Percentiles rank a stretch among this genome's conserved stretches.
These are phyloP conservation scores for Cladosporium phlei DNA, from an alignment of 2,329 filamentous ascomycete species.

Conservation along the genomic window DNA sequence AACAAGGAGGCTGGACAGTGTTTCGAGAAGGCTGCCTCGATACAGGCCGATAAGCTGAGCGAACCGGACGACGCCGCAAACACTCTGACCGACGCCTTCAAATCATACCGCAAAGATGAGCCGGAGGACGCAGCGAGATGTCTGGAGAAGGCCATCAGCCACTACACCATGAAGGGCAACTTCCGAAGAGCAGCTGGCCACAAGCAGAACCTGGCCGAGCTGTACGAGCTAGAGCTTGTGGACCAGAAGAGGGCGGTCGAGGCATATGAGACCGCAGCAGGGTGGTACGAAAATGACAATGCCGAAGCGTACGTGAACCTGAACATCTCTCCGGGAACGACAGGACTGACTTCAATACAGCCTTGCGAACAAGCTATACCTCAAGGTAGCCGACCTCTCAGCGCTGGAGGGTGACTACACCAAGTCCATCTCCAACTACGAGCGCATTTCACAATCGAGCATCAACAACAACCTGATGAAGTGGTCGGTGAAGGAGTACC, in stretches of 20 bases:
- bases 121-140: slow-evolving; percentile 78
- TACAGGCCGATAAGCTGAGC: slow-evolving; percentile 76
- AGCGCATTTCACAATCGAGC: slow-evolving; percentile 69
- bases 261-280: slow-evolving; percentile 77
- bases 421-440: slow-evolving; percentile 75
- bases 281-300: slow-evolving; percentile 86
- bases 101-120: slow-evolving; percentile 82
- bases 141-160: slow-evolving; percentile 71
- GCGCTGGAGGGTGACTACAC: slow-evolving; percentile 80
- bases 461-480: slow-evolving; percentile 90
- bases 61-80: slow-evolving; percentile 92
- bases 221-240: slow-evolving; percentile 76
- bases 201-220: slow-evolving; percentile 81
- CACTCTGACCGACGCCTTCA: slow-evolving; percentile 84
- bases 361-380: slow-evolving; percentile 85
- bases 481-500: slow-evolving; percentile 92
- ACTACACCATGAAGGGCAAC: slow-evolving; percentile 86
- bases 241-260: slow-evolving; percentile 75
- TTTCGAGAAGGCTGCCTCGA: slow-evolving; percentile 76
- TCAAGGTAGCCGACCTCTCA: slow-evolving; percentile 85
- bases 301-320: slow-evolving; percentile 63
- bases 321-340: neutral
- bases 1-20: slow-evolving; percentile 80
- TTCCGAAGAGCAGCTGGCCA: slow-evolving; percentile 85
- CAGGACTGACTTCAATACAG: slow-evolving; percentile 40